Base-by-base conservation (phyloP, 1,139 yeast species). In the Sugiyamaella novakii region DNA sequence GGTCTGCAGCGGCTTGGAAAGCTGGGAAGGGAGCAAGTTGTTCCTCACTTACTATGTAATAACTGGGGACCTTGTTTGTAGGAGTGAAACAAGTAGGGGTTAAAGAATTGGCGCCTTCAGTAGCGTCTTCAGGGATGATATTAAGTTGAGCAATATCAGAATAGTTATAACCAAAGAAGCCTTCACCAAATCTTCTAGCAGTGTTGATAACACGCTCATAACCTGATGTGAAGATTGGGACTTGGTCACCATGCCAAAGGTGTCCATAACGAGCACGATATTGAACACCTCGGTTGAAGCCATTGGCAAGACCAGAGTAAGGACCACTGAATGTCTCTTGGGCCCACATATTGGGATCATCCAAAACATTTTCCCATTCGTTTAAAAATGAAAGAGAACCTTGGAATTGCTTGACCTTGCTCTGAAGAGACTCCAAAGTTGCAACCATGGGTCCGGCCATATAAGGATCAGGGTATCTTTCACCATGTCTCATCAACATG, bases 401-500 rank as follows among this genome's bases (percentile, higher is more conserved):
- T n/a, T n/a, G n/a, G n/a, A n/a, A n/a, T n/a, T n/a, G n/a, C n/a
- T n/a, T n/a, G n/a, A n/a, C n/a, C n/a, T n/a, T n/a, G n/a, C n/a
- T n/a, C n/a, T n/a, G n/a, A n/a, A n/a, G n/a, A n/a, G n/a, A n/a
- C 46, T 12, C 36, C 50, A 34, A 50, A n/a, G 61, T 54, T 5
- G 45, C 50, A 3, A 28, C 46, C 55, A 58, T 54, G 27, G 45
- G 49, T n/a, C 36, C 47, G 30, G 53, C 61, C 38, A 49, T 54
- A 40, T 50, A 21, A 17, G 53, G 48, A 24, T 60, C 64, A n/a
- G 88, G 89, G 62, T 73, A 84, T 59, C 92, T 71, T 61, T 84
- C 89, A 12, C 91, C 92, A 59, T 85, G 92, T 61, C 92, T 76
- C 51, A 77, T 73, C 43, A 80, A 67, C 53, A 80, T 66, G 55